A percentile compares a stretch with the other conserved stretches of the same genome.
phyloP scores from a whole-genome alignment of 2,329 filamentous ascomycete species.

The Pestalotiopsis sp. region DNA sequence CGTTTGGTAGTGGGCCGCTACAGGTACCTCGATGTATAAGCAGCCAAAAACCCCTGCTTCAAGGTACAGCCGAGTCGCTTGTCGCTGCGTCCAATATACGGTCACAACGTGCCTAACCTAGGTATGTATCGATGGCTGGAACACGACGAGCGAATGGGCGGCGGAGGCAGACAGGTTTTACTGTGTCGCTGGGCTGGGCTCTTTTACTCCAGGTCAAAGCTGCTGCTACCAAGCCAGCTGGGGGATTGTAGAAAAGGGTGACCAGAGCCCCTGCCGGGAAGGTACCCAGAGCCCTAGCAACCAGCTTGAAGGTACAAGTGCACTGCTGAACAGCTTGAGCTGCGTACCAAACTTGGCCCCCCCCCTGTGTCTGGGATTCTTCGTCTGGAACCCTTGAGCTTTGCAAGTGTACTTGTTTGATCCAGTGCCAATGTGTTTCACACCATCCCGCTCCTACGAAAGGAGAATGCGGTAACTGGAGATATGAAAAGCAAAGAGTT shows the following conservation, averaged over 20 bases:
- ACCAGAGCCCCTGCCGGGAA: background rate
- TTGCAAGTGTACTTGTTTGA: background rate
- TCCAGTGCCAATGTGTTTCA: slow-evolving; percentile 8
- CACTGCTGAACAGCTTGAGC: background rate
- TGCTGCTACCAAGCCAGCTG: background rate
- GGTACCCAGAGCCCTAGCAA: background rate
- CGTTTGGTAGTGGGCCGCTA: slow-evolving; percentile 5
- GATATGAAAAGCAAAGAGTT: background rate
- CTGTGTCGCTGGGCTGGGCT: background rate
- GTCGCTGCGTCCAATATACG: too few species aligned
- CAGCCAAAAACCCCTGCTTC: background rate
- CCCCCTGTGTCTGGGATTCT: background rate
- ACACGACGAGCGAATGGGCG: background rate
- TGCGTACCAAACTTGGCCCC: background rate
- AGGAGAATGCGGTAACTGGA: background rate
- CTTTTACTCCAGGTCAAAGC: background rate
- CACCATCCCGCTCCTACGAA: background rate
- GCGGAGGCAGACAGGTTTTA: background rate
- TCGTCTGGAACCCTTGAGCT: background rate
- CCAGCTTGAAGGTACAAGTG: background rate
- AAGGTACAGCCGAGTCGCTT: background rate
- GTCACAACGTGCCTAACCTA: too few species aligned
- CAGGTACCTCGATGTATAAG: background rate
- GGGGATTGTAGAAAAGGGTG: background rate
- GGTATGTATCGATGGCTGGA: too few species aligned